A percentile compares a stretch with the other conserved stretches of the same genome.
Conservation (phyloP, 495 filamentous ascomycete genomes). For the Daldinia bambusicola region DNA sequence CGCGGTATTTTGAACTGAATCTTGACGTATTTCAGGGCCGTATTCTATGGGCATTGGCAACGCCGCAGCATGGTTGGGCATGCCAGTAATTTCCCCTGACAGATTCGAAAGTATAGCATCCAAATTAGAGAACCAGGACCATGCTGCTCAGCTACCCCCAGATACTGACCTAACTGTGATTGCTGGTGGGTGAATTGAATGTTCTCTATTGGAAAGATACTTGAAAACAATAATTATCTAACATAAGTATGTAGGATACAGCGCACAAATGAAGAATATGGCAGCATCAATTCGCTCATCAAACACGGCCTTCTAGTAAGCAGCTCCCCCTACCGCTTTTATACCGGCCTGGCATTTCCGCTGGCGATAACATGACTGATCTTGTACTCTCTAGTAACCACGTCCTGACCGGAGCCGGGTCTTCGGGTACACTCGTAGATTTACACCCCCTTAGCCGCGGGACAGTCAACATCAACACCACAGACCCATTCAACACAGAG, state of each 20-base stretch:
- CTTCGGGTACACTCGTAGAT: constrained; percentile 52
- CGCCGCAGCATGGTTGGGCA: constrained; percentile 57
- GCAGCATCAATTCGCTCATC: constrained; percentile 51
- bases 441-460: constrained; percentile 60
- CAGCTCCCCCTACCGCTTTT: neutral
- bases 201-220: no score
- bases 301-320: constrained; percentile 55
- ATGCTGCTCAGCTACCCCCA: constrained; percentile 50
- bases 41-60: constrained; percentile 57
- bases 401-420: constrained; percentile 49
- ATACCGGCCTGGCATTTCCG: neutral
- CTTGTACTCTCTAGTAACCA: constrained; percentile 42
- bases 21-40: constrained; percentile 42
- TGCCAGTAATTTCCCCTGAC: constrained; percentile 56
- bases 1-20: neutral
- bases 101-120: constrained; percentile 49
- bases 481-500: constrained; percentile 49
- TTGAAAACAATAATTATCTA: neutral
- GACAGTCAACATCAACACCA: constrained; percentile 57
- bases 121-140: constrained; percentile 51
- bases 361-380: constrained; percentile 1
- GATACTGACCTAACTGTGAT: constrained; percentile 52
- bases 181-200: constrained; percentile 39
- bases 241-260: constrained; percentile 50
- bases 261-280: constrained; percentile 57